phyloP scores from a whole-genome alignment of 176 grass and related monocot genomes.

The Areca catechu region DNA sequence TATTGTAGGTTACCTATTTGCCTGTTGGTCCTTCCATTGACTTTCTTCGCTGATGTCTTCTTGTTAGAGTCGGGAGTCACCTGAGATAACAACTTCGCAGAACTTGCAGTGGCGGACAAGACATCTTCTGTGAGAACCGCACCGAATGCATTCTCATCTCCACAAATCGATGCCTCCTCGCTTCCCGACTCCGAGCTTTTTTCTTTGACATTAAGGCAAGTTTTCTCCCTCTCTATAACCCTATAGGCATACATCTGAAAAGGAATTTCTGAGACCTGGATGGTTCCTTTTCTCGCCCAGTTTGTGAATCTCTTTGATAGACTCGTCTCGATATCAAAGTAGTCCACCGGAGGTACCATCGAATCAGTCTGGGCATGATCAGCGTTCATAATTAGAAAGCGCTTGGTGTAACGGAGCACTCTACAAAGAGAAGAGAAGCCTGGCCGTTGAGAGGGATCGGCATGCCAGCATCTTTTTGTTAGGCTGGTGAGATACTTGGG shows the following conservation, averaged over 20 bases:
- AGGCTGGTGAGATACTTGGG: conserved; percentile 71
- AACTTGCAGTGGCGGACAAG: conserved; percentile 15
- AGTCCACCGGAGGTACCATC: conserved; percentile 34
- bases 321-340: conserved; percentile 59
- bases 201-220: conserved; percentile 23
- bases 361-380: conserved; percentile 51
- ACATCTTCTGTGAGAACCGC: conserved; percentile 25
- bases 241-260: conserved; percentile 90
- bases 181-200: conserved; percentile 51
- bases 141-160: conserved; percentile 53
- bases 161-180: conserved; percentile 41
- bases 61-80: conserved; percentile 22
- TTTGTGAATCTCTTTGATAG: conserved; percentile 38
- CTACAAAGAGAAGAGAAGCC: conserved; percentile 68
- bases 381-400: conserved; percentile 74
- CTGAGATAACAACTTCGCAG: conserved; percentile 22
- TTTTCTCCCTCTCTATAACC: conserved; percentile 66
- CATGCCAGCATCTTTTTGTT: conserved; percentile 78
- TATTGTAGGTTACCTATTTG: conserved; percentile 25
- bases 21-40: conserved; percentile 30
- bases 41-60: conserved; percentile 28
- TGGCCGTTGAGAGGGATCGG: conserved; percentile 67
- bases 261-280: conserved; percentile 45
- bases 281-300: conserved; percentile 31
- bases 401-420: conserved; percentile 71